Base-by-base conservation (phyloP, 768 basidiomycete genomes). In the Amanita muscaria region DNA sequence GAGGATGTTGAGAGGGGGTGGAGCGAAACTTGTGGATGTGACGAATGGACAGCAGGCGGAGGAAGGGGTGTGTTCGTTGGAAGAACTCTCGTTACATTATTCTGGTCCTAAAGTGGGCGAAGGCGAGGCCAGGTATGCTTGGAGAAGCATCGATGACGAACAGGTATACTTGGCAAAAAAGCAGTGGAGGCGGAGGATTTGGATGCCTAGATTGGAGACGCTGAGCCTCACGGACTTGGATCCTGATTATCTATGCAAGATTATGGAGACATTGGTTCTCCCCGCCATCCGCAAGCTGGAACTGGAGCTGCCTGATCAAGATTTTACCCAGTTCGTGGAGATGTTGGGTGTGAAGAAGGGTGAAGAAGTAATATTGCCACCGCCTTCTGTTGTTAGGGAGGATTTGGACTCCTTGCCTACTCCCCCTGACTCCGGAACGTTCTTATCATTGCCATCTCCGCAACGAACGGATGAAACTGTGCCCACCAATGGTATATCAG, bases 161-260 rank as follows among this genome's bases (percentile, higher is more conserved):
- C 27, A 9, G n/a, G 8, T 21, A 3, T 29, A 29, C 27, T 45
- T 34, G 5, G 11, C 35, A 12, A 37, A 25, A 3, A 15, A 19
- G 11, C 18, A 29, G 1, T 39, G 18, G 27, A 37, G 29, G 29
- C n/a, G 29, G 29, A 46, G 22, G 31, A 64, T 74, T 29, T 51
- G 49, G 37, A 52, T 72, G 33, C 59, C 63, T 4, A 56, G 58
- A 6, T 63, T 82, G 27, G 51, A 56, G 38, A 72, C 71, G 33
- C 64, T 82, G 31, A 62, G 64, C 23, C 62, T 82, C 15, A 72
- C 69, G 5, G 76, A 79, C 58, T 60, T 80, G 46, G 77, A 79
- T 55, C 68, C 72, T 2, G 72, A 72, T 47, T 74, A 77, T 53
- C 64, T 78, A 33, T 65, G 67, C 48, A 58, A 56, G 12, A 56